These are phyloP conservation scores for Wickerhamomyces alni DNA, from an alignment of 805 yeast genomes.

Conservation along the genomic window DNA sequence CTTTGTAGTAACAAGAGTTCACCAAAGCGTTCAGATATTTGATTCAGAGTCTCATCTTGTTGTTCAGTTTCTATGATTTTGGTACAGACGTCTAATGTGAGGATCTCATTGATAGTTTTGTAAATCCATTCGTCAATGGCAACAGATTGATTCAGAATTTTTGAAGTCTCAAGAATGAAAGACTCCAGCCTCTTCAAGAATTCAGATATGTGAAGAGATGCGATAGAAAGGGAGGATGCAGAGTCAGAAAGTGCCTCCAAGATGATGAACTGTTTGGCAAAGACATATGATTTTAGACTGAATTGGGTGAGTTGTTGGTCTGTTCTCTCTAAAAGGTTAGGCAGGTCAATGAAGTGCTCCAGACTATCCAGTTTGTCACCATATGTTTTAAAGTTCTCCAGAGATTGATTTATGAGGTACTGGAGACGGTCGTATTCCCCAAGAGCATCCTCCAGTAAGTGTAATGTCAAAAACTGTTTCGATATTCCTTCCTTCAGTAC, in stretches of 20 bases:
- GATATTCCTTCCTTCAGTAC: constrained; percentile 46
- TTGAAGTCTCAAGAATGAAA: constrained; percentile 36
- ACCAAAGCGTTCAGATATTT: constrained; percentile 37
- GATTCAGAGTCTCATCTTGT: constrained; percentile 17
- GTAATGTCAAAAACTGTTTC: constrained; percentile 45
- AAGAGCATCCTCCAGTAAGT: constrained; percentile 55
- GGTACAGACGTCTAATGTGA: constrained; percentile 18
- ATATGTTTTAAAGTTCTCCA: constrained; percentile 2
- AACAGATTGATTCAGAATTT: constrained; percentile 16
- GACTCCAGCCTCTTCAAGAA: constrained; percentile 26
- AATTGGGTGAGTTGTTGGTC: constrained; percentile 5
- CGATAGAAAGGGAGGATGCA: constrained; percentile 34
- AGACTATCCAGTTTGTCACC: not conserved
- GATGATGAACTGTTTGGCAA: constrained; percentile 30
- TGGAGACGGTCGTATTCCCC: constrained; percentile 43
- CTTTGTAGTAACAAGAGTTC: constrained; percentile 45
- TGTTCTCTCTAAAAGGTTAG: not conserved
- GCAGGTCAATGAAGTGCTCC: not conserved
- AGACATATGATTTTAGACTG: constrained; percentile 24
- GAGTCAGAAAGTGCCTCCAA: constrained; percentile 31
- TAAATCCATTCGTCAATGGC: constrained; percentile 36
- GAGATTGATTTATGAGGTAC: constrained; percentile 21
- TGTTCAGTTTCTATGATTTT: constrained; percentile 13
- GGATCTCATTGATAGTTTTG: constrained; percentile 36
- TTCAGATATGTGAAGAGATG: constrained; percentile 34